Evolutionary conservation across 2,329 filamentous ascomycete genomes (phyloP).

Genomic region (Aspergillus chevalieri): DNA sequence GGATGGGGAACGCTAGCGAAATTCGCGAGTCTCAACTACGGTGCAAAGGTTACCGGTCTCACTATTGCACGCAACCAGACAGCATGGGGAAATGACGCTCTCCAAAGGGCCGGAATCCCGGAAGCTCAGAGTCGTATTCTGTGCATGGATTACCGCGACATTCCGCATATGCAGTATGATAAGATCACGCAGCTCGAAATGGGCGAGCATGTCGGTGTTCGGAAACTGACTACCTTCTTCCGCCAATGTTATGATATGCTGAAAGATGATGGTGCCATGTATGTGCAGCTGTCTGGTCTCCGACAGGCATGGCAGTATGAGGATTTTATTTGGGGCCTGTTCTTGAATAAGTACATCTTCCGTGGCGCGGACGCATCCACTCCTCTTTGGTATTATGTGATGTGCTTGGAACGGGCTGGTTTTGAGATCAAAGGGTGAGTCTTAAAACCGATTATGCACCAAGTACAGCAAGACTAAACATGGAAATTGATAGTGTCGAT

Average conservation of each 20-base stretch:
- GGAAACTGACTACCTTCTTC: constrained; percentile 68
- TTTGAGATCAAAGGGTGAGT: constrained; percentile 67
- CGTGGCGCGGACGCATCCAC: constrained; percentile 85
- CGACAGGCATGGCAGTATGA: constrained; percentile 87
- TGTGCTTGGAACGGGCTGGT: constrained; percentile 69
- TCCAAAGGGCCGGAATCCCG: constrained; percentile 66
- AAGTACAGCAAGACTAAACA: neutral
- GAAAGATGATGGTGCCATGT: constrained; percentile 82
- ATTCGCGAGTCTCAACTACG: constrained; percentile 80
- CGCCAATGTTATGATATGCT: constrained; percentile 82
- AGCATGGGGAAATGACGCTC: constrained; percentile 78
- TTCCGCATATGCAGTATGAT: constrained; percentile 69
- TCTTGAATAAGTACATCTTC: constrained; percentile 96
- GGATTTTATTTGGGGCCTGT: constrained; percentile 85
- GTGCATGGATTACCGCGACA: constrained; percentile 91
- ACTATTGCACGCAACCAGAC: constrained; percentile 87
- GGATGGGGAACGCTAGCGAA: constrained; percentile 86
- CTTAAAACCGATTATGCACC: neutral
- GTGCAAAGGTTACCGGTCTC: constrained; percentile 61
- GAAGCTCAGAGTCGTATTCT: constrained; percentile 79
- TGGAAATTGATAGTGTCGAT: constrained; percentile 49
- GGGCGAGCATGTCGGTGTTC: constrained; percentile 88
- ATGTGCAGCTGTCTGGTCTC: constrained; percentile 80
- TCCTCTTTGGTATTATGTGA: constrained; percentile 71
- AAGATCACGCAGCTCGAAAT: constrained; percentile 92